Evolutionary conservation across 306 rosid species (phyloP).

Genomic region (Quercus suber): DNA sequence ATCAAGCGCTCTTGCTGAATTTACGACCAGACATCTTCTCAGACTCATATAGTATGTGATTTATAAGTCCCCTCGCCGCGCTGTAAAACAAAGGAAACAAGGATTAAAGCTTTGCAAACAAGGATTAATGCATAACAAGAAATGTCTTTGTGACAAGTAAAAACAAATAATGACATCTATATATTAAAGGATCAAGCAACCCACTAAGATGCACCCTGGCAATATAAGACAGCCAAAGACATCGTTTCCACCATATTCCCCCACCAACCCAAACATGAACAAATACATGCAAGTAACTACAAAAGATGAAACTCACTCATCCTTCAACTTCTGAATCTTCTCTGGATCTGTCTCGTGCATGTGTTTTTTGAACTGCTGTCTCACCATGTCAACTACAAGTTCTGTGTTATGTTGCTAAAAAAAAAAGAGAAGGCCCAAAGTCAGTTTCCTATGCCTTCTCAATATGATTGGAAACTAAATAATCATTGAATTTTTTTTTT

Average conservation of each 20-base stretch:
- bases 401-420: slow-evolving; percentile 72
- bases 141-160: background rate
- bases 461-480: background rate
- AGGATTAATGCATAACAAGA: background rate
- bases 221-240: background rate
- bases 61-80: slow-evolving; percentile 94
- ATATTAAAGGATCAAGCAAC: background rate
- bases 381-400: slow-evolving; percentile 74
- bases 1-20: slow-evolving; percentile 52
- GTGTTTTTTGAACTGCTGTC: slow-evolving; percentile 70
- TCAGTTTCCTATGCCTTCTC: slow-evolving; percentile 14
- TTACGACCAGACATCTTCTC: slow-evolving; percentile 76
- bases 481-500: background rate
- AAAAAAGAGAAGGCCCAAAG: background rate
- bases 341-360: slow-evolving; percentile 86
- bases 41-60: slow-evolving; percentile 72
- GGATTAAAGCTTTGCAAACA: background rate
- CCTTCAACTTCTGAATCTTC: slow-evolving; percentile 79
- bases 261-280: slow-evolving; percentile 1
- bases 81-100: slow-evolving; percentile 37
- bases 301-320: slow-evolving; percentile 60
- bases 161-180: background rate
- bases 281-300: slow-evolving; percentile 15
- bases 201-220: background rate
- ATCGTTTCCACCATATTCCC: background rate